Percentiles rank a stretch among this genome's conserved stretches.
These are phyloP conservation scores for Geotrichum reessii DNA, from an alignment of 1,139 yeast species.

Conservation along the genomic window DNA sequence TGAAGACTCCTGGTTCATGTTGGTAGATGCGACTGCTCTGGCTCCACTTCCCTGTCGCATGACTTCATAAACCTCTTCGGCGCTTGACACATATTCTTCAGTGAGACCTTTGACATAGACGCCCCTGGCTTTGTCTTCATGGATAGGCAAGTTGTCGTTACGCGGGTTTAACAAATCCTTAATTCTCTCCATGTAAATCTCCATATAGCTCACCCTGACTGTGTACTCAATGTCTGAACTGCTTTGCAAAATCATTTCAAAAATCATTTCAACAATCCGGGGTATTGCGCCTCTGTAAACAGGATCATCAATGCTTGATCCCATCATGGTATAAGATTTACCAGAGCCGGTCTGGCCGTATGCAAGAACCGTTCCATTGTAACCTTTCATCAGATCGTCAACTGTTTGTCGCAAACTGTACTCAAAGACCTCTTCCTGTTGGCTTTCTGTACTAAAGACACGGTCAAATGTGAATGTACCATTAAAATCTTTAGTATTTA, in stretches of 20 bases:
- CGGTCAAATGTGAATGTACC: constrained; percentile 59
- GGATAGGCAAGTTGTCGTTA: constrained; percentile 46
- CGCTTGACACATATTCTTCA: constrained; percentile 53
- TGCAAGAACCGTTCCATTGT: constrained; percentile 78
- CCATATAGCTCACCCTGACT: constrained; percentile 70
- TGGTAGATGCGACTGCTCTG: constrained; percentile 58
- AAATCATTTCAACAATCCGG: constrained; percentile 61
- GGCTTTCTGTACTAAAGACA: constrained; percentile 49
- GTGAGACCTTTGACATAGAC: constrained; percentile 64
- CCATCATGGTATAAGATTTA: constrained; percentile 83
- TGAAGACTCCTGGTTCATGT: constrained; percentile 70
- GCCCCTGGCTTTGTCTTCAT: constrained; percentile 61
- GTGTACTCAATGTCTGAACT: constrained; percentile 56
- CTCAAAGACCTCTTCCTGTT: constrained; percentile 58
- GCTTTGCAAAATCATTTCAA: constrained; percentile 48
- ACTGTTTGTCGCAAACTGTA: constrained; percentile 55
- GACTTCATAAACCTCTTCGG: constrained; percentile 53
- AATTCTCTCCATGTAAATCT: constrained; percentile 73
- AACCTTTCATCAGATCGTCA: constrained; percentile 68
- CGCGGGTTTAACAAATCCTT: constrained; percentile 51
- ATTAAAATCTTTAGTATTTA: constrained; percentile 42
- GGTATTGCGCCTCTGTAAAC: constrained; percentile 59
- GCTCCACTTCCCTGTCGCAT: constrained; percentile 51
- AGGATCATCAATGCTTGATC: constrained; percentile 41
- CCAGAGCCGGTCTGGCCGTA: constrained; percentile 92